A percentile compares a stretch with the other conserved stretches of the same genome.
Conservation (phyloP, 1,284 basidiomycete genomes). For the Agroathelia rolfsii region DNA sequence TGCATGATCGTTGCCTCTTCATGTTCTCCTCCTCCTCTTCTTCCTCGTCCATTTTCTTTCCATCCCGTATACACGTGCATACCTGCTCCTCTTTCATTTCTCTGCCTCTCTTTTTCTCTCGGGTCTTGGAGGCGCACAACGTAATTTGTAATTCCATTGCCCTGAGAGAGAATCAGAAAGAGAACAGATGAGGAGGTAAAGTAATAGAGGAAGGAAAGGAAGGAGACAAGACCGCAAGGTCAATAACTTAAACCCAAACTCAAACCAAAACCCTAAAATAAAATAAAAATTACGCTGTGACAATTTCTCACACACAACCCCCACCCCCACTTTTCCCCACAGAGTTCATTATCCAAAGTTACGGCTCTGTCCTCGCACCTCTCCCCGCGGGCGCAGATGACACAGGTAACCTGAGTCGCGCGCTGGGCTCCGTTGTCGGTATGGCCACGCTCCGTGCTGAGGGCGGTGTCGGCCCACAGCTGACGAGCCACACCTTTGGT, state of each 20-base stretch:
- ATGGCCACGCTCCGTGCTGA: conserved; percentile 88
- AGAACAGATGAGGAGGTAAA: too few relatives aligned
- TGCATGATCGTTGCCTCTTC: conserved; percentile 10
- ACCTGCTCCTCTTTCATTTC: conserved; percentile 14
- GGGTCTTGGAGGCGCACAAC: conserved; percentile 22
- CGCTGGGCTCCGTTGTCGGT: conserved; percentile 82
- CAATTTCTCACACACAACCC: too few relatives aligned
- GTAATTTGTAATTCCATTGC: too few relatives aligned
- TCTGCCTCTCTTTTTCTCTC: conserved; percentile 21
- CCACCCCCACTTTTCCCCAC: conserved; percentile 11
- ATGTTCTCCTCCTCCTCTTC: conserved; percentile 6
- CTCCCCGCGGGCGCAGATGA: conserved; percentile 42
- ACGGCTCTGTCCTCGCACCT: conserved; percentile 81
- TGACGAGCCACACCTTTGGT: conserved; percentile 89
- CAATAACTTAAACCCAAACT: too few relatives aligned
- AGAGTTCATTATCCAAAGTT: conserved; percentile 92
- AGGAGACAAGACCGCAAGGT: too few relatives aligned
- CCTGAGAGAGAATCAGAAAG: too few relatives aligned
- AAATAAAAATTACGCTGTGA: too few relatives aligned
- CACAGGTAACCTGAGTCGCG: conserved; percentile 71
- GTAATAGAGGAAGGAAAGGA: too few relatives aligned
- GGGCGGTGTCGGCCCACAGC: conserved; percentile 82
- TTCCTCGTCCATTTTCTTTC: conserved; percentile 3
- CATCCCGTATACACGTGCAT: conserved; percentile 2
- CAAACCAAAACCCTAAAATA: too few relatives aligned